phyloP scores from a whole-genome alignment of 345 rosid genomes.

The Linum lewisii region DNA sequence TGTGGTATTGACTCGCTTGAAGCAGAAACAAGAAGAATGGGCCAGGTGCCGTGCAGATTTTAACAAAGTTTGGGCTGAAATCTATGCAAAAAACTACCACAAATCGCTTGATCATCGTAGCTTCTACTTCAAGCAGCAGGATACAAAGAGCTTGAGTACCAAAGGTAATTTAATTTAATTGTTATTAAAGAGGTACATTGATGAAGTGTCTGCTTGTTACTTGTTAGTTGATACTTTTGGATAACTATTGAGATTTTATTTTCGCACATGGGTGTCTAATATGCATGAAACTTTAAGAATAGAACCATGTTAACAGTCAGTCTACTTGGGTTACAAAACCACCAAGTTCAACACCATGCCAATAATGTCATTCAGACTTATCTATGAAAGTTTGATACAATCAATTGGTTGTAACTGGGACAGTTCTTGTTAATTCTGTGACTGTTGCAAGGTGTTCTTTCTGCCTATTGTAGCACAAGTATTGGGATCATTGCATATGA shows the following conservation, averaged over 20 bases:
- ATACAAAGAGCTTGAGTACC: slow-evolving; percentile 5
- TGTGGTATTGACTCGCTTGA: slow-evolving; percentile 8
- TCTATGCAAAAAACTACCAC: slow-evolving; percentile 1
- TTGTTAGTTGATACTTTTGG: neutral
- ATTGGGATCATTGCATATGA: too few relatives aligned
- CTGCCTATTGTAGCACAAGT: too few relatives aligned
- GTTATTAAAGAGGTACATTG: neutral
- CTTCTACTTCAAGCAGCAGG: slow-evolving; percentile 7
- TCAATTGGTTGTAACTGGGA: too few relatives aligned
- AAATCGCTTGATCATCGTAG: slow-evolving; percentile 3
- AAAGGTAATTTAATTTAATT: neutral
- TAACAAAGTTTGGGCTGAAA: slow-evolving; percentile 3
- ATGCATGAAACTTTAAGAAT: too few relatives aligned
- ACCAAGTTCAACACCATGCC: neutral
- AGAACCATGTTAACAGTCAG: too few relatives aligned
- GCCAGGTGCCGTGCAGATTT: neutral
- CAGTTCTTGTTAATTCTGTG: too few relatives aligned
- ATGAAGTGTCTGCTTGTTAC: neutral
- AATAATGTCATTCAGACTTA: neutral
- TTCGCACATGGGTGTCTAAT: too few relatives aligned
- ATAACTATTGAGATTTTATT: neutral
- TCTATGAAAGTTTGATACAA: too few relatives aligned
- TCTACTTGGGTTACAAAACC: too few relatives aligned
- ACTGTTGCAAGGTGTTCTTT: too few relatives aligned
- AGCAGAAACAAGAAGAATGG: slow-evolving; percentile 16